phyloP scores from a whole-genome alignment of 768 basidiomycete genomes.

The Chalciporus piperatus region DNA sequence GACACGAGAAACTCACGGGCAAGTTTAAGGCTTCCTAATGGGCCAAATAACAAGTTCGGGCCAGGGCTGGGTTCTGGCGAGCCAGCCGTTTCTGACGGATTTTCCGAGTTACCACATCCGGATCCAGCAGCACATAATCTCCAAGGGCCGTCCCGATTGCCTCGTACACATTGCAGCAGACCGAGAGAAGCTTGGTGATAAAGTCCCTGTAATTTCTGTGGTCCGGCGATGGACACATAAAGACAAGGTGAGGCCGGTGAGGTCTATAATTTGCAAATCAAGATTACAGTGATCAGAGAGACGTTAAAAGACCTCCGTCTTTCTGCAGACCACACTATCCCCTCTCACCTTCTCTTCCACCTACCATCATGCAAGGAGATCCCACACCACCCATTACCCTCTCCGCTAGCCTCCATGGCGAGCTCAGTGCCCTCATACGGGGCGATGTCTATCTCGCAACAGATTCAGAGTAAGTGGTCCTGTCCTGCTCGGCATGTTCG shows the following conservation, averaged over 20 bases:
- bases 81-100: slow-evolving; percentile 9
- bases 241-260: too few relatives aligned
- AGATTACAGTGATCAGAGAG: slow-evolving; percentile 3
- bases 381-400: slow-evolving; percentile 3
- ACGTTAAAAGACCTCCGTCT: slow-evolving; percentile 15
- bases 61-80: too few relatives aligned
- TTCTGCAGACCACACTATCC: slow-evolving; percentile 4
- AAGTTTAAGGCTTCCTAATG: too few relatives aligned
- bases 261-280: too few relatives aligned
- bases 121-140: slow-evolving; percentile 6
- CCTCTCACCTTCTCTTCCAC: background rate
- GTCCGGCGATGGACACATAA: background rate
- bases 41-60: too few relatives aligned
- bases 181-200: background rate
- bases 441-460: slow-evolving; percentile 46
- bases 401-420: slow-evolving; percentile 36
- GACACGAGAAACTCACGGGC: too few relatives aligned
- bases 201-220: background rate
- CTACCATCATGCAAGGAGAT: slow-evolving; percentile 16
- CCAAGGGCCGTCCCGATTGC: slow-evolving; percentile 9
- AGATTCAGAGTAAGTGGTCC: slow-evolving; percentile 37
- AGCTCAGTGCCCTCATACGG: slow-evolving; percentile 44
- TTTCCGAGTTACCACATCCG: slow-evolving; percentile 9
- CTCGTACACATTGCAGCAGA: slow-evolving; percentile 9
- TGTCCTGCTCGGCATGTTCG: background rate